Evolutionary conservation across 768 basidiomycete species (phyloP).

Genomic region (Termitomyces sp.): DNA sequence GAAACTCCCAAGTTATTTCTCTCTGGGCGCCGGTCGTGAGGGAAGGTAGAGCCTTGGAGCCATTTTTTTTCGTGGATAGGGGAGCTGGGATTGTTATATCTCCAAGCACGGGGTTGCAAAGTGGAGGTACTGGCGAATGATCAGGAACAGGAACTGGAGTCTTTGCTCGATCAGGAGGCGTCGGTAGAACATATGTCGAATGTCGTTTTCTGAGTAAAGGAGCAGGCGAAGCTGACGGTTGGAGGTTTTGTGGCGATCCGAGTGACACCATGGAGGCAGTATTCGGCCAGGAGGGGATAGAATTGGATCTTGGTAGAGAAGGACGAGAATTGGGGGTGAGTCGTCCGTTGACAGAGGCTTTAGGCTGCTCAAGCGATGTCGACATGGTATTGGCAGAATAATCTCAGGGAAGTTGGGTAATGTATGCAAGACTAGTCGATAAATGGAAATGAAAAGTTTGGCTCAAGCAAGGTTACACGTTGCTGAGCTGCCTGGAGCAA

Average conservation of each 20-base stretch:
- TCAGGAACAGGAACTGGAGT: constrained; percentile 16
- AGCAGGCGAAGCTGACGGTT: not conserved
- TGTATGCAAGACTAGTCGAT: not conserved
- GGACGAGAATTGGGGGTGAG: constrained; percentile 2
- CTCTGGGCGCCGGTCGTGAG: constrained; percentile 20
- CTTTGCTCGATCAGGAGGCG: constrained; percentile 15
- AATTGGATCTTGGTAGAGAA: constrained; percentile 14
- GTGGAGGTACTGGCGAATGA: constrained; percentile 22
- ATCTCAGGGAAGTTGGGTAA: not conserved
- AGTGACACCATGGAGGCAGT: constrained; percentile 18
- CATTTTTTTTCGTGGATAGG: constrained; percentile 8
- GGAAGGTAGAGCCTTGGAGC: constrained; percentile 15
- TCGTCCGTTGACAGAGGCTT: constrained; percentile 2
- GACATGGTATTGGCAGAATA: not conserved
- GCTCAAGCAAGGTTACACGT: not conserved
- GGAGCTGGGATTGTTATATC: not conserved
- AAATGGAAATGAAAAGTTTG: not conserved
- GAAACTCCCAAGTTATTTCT: constrained; percentile 30
- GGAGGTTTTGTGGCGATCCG: constrained; percentile 3
- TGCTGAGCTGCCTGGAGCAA: not conserved
- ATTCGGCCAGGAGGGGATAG: constrained; percentile 13
- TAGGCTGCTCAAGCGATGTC: constrained; percentile 7
- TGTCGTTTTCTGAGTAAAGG: constrained; percentile 26
- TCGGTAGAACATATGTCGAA: constrained; percentile 20
- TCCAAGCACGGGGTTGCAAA: constrained; percentile 26